Conservation (phyloP, 1,284 basidiomycete species). For the Sporisorium reilianum region DNA sequence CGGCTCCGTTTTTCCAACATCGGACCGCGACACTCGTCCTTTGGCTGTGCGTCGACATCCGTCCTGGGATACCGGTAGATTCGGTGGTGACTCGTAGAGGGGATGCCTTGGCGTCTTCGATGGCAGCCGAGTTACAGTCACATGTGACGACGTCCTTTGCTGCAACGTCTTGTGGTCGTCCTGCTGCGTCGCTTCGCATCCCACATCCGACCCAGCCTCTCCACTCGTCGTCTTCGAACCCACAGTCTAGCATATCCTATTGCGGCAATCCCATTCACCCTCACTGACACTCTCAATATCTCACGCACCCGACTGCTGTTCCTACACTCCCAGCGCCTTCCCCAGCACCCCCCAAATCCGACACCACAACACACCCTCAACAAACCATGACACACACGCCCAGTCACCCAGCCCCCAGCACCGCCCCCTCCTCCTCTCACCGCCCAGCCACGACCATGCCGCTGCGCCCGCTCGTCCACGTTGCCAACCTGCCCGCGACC, state of each 20-base stretch:
- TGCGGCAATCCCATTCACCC: not conserved
- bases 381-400: too few relatives aligned
- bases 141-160: conserved; percentile 3
- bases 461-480: conserved; percentile 30
- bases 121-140: not conserved
- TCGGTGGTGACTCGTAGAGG: not conserved
- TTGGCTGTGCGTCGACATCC: not conserved
- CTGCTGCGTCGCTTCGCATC: not conserved
- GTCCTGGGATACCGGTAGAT: not conserved
- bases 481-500: conserved; percentile 81
- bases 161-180: not conserved
- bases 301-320: not conserved
- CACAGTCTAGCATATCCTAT: not conserved
- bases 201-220: not conserved
- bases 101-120: not conserved
- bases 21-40: not conserved
- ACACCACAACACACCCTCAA: too few relatives aligned
- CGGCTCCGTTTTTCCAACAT: not conserved
- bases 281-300: not conserved
- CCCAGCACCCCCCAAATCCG: not conserved
- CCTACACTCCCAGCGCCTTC: not conserved
- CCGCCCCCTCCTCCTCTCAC: conserved; percentile 15
- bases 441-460: conserved; percentile 20
- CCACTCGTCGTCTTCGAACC: not conserved
- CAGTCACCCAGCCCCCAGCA: conserved; percentile 8